Evolutionary conservation across 768 basidiomycete species (phyloP).

Genomic region (Dictyophora rubrovolvata): DNA sequence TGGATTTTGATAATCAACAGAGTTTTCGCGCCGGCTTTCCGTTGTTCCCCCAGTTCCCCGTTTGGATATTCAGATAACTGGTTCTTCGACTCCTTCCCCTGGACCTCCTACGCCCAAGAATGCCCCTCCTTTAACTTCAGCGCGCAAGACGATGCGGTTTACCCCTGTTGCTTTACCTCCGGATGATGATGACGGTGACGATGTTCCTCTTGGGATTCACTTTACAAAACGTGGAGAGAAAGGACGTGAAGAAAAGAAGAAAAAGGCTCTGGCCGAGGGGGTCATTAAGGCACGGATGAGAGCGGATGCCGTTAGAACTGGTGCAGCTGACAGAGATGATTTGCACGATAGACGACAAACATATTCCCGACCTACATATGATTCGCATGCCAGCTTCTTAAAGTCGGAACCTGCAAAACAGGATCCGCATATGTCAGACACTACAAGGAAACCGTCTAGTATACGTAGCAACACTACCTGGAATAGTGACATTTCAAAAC

Average conservation of each 20-base stretch:
- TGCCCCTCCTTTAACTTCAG: background rate
- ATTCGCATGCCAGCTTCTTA: background rate
- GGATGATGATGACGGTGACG: slow-evolving; percentile 58
- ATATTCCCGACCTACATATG: background rate
- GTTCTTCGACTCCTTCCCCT: slow-evolving; percentile 3
- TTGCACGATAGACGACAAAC: background rate
- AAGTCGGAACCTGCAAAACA: too few relatives aligned
- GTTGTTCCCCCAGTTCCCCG: slow-evolving; percentile 2
- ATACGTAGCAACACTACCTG: background rate
- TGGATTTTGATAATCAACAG: background rate
- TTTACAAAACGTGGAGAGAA: slow-evolving; percentile 66
- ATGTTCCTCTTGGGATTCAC: slow-evolving; percentile 42
- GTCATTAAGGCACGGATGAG: slow-evolving; percentile 50
- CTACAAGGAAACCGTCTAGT: background rate
- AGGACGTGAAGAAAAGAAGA: slow-evolving; percentile 47
- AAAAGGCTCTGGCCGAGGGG: slow-evolving; percentile 44
- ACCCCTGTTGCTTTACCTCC: slow-evolving; percentile 44
- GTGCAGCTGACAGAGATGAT: slow-evolving; percentile 13
- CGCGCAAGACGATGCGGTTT: slow-evolving; percentile 26
- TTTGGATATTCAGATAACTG: background rate
- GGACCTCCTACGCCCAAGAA: slow-evolving; percentile 6
- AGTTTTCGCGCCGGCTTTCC: slow-evolving; percentile 11
- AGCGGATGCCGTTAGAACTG: slow-evolving; percentile 48
- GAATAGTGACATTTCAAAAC: background rate
- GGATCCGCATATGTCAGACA: too few relatives aligned